Evolutionary conservation across 208 protist species (phyloP).

Genomic region (Trypanosoma avium): DNA sequence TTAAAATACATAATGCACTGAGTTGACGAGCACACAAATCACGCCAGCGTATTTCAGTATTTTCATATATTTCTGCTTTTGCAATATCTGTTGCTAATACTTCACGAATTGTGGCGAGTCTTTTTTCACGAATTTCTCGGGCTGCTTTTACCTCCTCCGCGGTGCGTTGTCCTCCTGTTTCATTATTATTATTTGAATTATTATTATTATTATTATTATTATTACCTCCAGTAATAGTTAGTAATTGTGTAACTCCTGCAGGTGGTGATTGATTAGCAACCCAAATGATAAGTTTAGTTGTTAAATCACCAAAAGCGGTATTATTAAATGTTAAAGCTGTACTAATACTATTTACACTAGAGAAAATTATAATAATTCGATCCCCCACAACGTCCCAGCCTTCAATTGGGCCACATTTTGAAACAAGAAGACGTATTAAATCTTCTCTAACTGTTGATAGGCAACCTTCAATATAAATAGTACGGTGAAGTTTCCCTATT

Average conservation of each 20-base stretch:
- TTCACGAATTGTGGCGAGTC: conserved; percentile 42
- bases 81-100: conserved; percentile 38
- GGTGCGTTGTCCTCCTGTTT: conserved; percentile 11
- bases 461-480: conserved; percentile 76
- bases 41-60: conserved; percentile 32
- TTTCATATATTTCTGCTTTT: conserved; percentile 27
- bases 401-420: conserved; percentile 77
- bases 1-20: conserved; percentile 57
- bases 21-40: conserved; percentile 72
- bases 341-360: conserved; percentile 84
- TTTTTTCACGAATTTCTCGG: conserved; percentile 33
- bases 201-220: neutral
- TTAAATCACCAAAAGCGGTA: conserved; percentile 70
- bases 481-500: conserved; percentile 84
- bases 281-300: conserved; percentile 66
- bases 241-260: conserved; percentile 51
- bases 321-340: conserved; percentile 77
- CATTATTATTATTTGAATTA: neutral
- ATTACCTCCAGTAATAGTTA: conserved; percentile 41
- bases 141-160: conserved; percentile 25
- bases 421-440: conserved; percentile 60
- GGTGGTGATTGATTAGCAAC: conserved; percentile 72
- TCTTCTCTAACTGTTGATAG: conserved; percentile 60
- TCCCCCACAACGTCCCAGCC: conserved; percentile 69
- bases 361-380: conserved; percentile 65